A percentile compares a stretch with the other conserved stretches of the same genome.
phyloP scores from a whole-genome alignment of 2,329 filamentous ascomycete genomes.

The Ophiostoma piceae region DNA sequence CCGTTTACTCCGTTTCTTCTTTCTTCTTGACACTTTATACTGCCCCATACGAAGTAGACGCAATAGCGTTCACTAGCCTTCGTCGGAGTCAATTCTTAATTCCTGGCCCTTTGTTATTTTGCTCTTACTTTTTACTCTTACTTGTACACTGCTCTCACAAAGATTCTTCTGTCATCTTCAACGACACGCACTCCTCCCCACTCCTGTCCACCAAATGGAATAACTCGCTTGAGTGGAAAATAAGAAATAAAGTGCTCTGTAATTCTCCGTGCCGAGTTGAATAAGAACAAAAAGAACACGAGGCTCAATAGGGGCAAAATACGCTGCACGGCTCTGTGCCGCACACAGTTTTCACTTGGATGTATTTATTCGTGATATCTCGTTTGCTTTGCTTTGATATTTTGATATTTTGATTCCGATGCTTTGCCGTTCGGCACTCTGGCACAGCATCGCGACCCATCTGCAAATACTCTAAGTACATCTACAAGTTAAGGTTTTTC shows the following conservation, averaged over 20 bases:
- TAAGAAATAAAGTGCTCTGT: slow-evolving; percentile 2
- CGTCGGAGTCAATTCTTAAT: not conserved
- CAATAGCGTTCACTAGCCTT: slow-evolving; percentile 1
- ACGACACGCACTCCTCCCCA: slow-evolving; percentile 10
- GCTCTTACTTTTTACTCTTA: too few relatives aligned
- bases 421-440: not conserved
- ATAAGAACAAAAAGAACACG: not conserved
- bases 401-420: not conserved
- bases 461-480: not conserved
- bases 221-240: not conserved
- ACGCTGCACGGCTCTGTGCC: not conserved
- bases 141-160: too few relatives aligned
- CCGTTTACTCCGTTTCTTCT: not conserved
- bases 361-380: not conserved
- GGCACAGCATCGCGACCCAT: not conserved
- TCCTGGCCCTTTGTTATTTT: too few relatives aligned
- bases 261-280: not conserved
- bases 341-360: not conserved
- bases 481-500: not conserved
- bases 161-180: not conserved
- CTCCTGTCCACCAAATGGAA: not conserved
- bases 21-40: not conserved
- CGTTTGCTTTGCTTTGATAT: too few relatives aligned
- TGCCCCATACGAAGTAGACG: not conserved
- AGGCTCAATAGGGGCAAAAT: slow-evolving; percentile 8